A percentile compares a stretch with the other conserved stretches of the same genome.
These are phyloP conservation scores for Pyrenula aspistea DNA, from an alignment of 495 filamentous ascomycete species.

Conservation along the genomic window DNA sequence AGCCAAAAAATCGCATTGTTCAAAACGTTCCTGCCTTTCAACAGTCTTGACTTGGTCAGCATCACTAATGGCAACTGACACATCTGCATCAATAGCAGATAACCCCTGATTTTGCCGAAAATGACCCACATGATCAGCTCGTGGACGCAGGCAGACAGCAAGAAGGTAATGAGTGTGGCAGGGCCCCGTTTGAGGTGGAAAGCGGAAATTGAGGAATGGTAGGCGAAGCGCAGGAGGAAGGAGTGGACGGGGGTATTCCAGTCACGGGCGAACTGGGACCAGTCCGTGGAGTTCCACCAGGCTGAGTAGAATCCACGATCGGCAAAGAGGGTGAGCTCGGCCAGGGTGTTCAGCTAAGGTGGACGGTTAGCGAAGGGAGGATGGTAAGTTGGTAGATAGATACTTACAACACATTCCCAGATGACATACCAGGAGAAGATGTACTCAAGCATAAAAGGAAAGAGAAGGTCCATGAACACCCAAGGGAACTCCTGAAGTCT, in stretches of 20 bases:
- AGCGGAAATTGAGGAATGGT: slow-evolving; percentile 58
- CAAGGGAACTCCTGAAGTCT: slow-evolving; percentile 56
- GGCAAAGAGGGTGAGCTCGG: slow-evolving; percentile 62
- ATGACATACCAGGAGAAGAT: slow-evolving; percentile 53
- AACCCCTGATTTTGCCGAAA: slow-evolving; percentile 65
- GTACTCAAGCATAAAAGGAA: slow-evolving; percentile 68
- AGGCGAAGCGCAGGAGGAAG: slow-evolving; percentile 63
- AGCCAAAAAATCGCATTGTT: slow-evolving; percentile 69
- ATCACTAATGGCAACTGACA: slow-evolving; percentile 53
- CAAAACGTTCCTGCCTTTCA: slow-evolving; percentile 44
- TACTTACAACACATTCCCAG: slow-evolving; percentile 55
- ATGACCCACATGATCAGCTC: slow-evolving; percentile 69
- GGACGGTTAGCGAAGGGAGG: not conserved
- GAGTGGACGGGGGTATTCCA: slow-evolving; percentile 65
- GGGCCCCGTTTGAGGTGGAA: slow-evolving; percentile 53
- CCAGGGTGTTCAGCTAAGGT: slow-evolving; percentile 50
- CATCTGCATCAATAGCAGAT: slow-evolving; percentile 60
- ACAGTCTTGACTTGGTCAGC: slow-evolving; percentile 47
- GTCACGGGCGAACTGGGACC: slow-evolving; percentile 54
- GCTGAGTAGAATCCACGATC: slow-evolving; percentile 67
- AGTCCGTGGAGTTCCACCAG: slow-evolving; percentile 49
- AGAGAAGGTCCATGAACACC: slow-evolving; percentile 56
- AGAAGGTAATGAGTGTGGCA: slow-evolving; percentile 65
- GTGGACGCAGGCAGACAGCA: slow-evolving; percentile 56
- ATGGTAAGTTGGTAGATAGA: not conserved